These are phyloP conservation scores for Phytophthora uliginosa DNA, from an alignment of 352 stramenopile species.

Conservation along the genomic window DNA sequence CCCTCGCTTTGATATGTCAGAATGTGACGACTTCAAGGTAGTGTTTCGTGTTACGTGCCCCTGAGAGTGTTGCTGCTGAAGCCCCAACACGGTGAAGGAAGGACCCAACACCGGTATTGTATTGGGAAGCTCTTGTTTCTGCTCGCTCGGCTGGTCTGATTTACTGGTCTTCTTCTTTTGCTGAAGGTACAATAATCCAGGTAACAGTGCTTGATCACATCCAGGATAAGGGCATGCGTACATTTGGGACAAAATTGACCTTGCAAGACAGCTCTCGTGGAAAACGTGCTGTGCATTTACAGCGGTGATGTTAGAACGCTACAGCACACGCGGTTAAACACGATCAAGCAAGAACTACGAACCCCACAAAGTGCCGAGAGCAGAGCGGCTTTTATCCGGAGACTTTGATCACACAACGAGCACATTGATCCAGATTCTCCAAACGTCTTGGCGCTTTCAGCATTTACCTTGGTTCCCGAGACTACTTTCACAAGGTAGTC, in stretches of 20 bases:
- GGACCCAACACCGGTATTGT: slow-evolving; percentile 5
- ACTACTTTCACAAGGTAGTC: slow-evolving; percentile 75
- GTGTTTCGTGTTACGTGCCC: background rate
- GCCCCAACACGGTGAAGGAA: slow-evolving; percentile 28
- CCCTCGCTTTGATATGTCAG: background rate
- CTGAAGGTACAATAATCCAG: slow-evolving; percentile 59
- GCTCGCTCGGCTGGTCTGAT: slow-evolving; percentile 1
- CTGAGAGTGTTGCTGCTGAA: slow-evolving; percentile 22
- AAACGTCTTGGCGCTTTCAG: slow-evolving; percentile 65
- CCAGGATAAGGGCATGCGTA: slow-evolving; percentile 63
- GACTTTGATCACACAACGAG: slow-evolving; percentile 66
- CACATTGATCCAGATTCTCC: slow-evolving; percentile 49
- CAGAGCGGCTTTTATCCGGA: slow-evolving; percentile 69
- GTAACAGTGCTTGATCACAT: slow-evolving; percentile 68
- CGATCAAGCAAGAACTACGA: slow-evolving; percentile 8
- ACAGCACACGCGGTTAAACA: background rate
- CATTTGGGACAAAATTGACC: slow-evolving; percentile 72
- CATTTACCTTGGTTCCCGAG: slow-evolving; percentile 48
- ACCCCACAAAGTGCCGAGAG: slow-evolving; percentile 67
- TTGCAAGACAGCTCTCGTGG: slow-evolving; percentile 79
- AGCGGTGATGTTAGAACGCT: background rate
- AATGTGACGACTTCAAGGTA: background rate
- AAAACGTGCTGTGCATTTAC: slow-evolving; percentile 64
- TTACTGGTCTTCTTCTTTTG: slow-evolving; percentile 24
- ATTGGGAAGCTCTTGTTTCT: slow-evolving; percentile 2